Conservation (phyloP, 177 flowering plant species). For the Vitis hybrid region DNA sequence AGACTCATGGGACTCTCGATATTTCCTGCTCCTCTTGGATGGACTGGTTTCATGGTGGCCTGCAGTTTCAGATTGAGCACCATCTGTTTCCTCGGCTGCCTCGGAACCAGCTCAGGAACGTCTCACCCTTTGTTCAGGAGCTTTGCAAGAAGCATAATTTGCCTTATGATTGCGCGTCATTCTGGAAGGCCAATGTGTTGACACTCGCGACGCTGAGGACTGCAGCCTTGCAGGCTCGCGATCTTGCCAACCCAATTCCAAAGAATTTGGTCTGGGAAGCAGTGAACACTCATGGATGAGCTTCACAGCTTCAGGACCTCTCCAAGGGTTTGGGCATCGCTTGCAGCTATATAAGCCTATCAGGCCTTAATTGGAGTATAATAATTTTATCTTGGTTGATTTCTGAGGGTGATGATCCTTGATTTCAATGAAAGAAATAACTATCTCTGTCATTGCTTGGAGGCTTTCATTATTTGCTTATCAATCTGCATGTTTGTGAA, state of each 20-base stretch:
- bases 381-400: constrained; percentile 9
- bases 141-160: constrained; percentile 63
- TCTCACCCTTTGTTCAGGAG: constrained; percentile 52
- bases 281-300: constrained; percentile 57
- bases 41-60: constrained; percentile 76
- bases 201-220: constrained; percentile 38
- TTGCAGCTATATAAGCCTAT: not conserved
- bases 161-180: constrained; percentile 46
- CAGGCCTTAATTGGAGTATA: not conserved
- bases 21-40: constrained; percentile 52
- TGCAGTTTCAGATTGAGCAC: constrained; percentile 68
- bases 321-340: constrained; percentile 1
- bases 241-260: constrained; percentile 36
- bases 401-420: constrained; percentile 27
- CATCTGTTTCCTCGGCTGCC: constrained; percentile 67
- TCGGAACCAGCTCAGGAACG: constrained; percentile 44
- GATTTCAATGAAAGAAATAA: constrained; percentile 13
- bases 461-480: constrained; percentile 4
- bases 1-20: constrained; percentile 49
- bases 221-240: constrained; percentile 64
- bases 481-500: constrained; percentile 3
- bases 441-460: constrained; percentile 6
- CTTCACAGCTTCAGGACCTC: constrained; percentile 15
- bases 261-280: constrained; percentile 65
- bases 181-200: constrained; percentile 51